Conservation (phyloP, 2,329 filamentous ascomycete species). For the Aspergillus hiratsukae region DNA sequence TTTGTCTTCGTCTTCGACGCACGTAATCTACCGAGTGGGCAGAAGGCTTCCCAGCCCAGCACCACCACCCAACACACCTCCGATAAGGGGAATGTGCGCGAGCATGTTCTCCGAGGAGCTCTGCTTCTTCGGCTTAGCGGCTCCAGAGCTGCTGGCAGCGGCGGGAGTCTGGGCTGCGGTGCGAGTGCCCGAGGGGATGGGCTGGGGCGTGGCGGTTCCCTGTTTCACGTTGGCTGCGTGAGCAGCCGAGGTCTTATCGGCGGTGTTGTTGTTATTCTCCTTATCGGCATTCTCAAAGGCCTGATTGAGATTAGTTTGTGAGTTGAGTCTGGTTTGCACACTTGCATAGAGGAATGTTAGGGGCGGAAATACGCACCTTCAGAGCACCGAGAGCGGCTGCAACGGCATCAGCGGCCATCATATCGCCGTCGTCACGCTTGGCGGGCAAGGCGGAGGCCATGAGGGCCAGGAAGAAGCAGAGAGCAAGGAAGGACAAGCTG, state of each 20-base stretch:
- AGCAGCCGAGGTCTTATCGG: not conserved
- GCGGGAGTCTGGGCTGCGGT: not conserved
- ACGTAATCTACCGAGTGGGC: not conserved
- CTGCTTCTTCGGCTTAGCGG: not conserved
- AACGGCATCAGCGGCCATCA: not conserved
- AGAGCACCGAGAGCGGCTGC: not conserved
- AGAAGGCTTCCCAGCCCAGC: not conserved
- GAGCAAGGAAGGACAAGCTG: slow-evolving; percentile 25
- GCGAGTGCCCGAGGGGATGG: not conserved
- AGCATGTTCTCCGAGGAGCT: slow-evolving; percentile 9
- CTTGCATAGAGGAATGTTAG: not conserved
- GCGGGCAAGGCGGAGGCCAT: slow-evolving; percentile 26
- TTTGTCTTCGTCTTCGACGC: not conserved
- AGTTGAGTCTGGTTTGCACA: not conserved
- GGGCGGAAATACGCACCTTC: not conserved
- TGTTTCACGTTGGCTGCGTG: not conserved
- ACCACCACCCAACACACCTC: slow-evolving; percentile 9
- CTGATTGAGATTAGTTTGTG: not conserved
- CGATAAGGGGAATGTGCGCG: slow-evolving; percentile 21
- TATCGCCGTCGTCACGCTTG: slow-evolving; percentile 8
- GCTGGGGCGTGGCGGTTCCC: not conserved
- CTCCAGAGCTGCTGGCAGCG: not conserved
- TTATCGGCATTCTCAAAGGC: not conserved
- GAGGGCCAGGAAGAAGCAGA: slow-evolving; percentile 27
- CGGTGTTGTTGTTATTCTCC: not conserved